These are phyloP conservation scores for Plasmodium gonderi DNA, from an alignment of 169 alveolate genomes.

Conservation along the genomic window DNA sequence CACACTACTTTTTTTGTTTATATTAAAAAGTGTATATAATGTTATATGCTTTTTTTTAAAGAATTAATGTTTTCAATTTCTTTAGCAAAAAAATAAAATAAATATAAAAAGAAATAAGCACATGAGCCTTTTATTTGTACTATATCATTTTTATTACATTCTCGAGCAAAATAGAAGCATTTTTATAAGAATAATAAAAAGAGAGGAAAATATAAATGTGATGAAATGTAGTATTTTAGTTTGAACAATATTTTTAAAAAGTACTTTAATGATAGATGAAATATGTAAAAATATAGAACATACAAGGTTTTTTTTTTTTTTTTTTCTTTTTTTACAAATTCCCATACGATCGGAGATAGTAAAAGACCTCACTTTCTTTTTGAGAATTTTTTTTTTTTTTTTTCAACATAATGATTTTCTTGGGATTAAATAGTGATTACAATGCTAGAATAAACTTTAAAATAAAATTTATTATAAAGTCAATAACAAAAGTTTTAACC, in stretches of 20 bases:
- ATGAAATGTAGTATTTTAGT: neutral
- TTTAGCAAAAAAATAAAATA: neutral
- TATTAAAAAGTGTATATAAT: neutral
- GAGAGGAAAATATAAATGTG: constrained; percentile 9
- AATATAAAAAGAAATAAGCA: neutral
- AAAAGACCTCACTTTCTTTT: constrained; percentile 10
- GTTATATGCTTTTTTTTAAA: neutral
- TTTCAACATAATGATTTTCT: constrained; percentile 70
- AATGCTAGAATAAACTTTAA: constrained; percentile 70
- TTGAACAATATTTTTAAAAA: constrained; percentile 2
- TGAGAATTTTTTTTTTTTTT: constrained; percentile 23
- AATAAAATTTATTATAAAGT: constrained; percentile 65
- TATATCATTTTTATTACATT: neutral
- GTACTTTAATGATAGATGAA: constrained; percentile 33
- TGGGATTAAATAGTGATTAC: constrained; percentile 74
- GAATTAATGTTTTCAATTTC: constrained; percentile 1
- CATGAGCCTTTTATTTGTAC: neutral
- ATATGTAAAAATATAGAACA: constrained; percentile 47
- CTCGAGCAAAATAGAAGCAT: constrained; percentile 2
- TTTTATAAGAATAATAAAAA: constrained; percentile 9
- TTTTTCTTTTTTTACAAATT: neutral
- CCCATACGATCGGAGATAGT: neutral
- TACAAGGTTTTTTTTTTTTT: constrained; percentile 8
- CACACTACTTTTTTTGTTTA: neutral
- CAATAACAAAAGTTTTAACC: constrained; percentile 60